Conservation (phyloP, 1,284 basidiomycete genomes). For the Papiliotrema flavescens region DNA sequence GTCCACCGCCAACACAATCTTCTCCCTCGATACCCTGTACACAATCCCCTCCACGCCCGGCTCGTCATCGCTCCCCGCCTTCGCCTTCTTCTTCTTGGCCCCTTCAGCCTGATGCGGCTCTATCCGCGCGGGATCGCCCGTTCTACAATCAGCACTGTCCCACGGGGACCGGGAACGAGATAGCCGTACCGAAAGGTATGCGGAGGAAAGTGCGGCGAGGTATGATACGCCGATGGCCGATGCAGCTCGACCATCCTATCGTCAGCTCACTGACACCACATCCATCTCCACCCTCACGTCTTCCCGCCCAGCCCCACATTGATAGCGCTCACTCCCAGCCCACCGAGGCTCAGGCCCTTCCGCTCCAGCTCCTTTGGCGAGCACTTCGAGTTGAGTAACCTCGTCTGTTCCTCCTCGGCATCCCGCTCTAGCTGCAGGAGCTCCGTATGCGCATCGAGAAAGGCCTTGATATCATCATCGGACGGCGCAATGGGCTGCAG, state of each 20-base stretch:
- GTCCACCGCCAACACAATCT: conserved; percentile 72
- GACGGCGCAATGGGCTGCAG: background rate
- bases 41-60: conserved; percentile 67
- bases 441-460: conserved; percentile 66
- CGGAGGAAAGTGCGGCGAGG: conserved; percentile 67
- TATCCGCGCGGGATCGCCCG: conserved; percentile 77
- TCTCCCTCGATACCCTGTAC: conserved; percentile 72
- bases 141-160: conserved; percentile 46
- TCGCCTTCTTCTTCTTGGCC: conserved; percentile 49
- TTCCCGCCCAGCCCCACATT: conserved; percentile 85
- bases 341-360: conserved; percentile 74
- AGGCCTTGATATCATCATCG: conserved; percentile 53
- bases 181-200: conserved; percentile 68
- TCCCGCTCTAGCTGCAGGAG: conserved; percentile 70
- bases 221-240: conserved; percentile 74
- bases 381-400: conserved; percentile 77
- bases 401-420: conserved; percentile 76
- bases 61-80: conserved; percentile 36
- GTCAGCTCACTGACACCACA: background rate
- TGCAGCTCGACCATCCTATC: conserved; percentile 71
- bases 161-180: background rate
- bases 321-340: conserved; percentile 66
- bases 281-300: conserved; percentile 57
- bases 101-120: conserved; percentile 59
- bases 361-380: conserved; percentile 79